Conservation (phyloP, 805 yeast genomes). For the Monosporozyma servazzii region DNA sequence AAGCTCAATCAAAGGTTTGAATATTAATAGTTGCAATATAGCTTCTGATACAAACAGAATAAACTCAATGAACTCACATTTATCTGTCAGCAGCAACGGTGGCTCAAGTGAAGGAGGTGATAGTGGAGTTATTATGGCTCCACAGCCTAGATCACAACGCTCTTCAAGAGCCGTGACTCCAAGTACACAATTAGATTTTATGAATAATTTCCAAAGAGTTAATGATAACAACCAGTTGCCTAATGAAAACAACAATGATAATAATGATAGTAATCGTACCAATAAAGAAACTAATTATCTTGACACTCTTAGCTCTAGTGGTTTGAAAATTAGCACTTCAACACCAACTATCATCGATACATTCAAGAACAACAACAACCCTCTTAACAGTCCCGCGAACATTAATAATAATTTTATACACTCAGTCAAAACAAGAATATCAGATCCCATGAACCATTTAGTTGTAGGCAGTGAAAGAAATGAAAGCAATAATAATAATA, state of each 20-base stretch:
- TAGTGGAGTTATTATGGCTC: background rate
- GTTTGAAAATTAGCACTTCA: background rate
- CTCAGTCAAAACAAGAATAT: background rate
- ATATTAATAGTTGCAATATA: constrained; percentile 2
- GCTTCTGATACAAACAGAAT: constrained; percentile 13
- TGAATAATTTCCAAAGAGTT: background rate
- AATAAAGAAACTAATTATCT: background rate
- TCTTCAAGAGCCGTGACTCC: constrained; percentile 21
- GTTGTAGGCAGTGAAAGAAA: background rate
- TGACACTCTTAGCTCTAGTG: background rate
- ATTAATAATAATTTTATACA: background rate
- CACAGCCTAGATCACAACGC: background rate
- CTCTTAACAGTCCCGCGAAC: background rate
- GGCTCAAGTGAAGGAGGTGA: background rate
- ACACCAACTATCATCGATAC: background rate
- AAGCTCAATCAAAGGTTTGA: constrained; percentile 7
- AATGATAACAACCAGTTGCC: background rate
- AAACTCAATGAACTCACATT: constrained; percentile 3
- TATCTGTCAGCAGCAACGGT: constrained; percentile 7
- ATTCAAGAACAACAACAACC: background rate
- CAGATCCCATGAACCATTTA: background rate
- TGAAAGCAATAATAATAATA: constrained; percentile 8
- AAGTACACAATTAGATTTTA: constrained; percentile 6
- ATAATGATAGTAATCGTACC: background rate
- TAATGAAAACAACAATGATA: background rate